These are phyloP conservation scores for Fusarium begoniae DNA, from an alignment of 2,329 filamentous ascomycete species.

Conservation along the genomic window DNA sequence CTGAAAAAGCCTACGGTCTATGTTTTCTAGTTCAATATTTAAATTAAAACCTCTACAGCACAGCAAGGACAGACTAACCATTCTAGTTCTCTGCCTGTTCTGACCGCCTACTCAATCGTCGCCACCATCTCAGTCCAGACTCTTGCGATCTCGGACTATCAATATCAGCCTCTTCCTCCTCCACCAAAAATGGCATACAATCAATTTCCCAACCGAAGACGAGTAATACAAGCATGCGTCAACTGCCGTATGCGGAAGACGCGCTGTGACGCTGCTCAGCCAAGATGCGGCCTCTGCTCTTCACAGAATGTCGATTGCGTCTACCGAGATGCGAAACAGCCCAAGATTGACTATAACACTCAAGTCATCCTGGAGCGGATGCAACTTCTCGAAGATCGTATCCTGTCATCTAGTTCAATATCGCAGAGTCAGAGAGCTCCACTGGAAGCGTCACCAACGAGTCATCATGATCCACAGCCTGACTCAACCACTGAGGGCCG, in stretches of 20 bases:
- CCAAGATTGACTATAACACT: constrained; percentile 44
- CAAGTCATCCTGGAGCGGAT: constrained; percentile 43
- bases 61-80: not conserved
- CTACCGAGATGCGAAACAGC: constrained; percentile 43
- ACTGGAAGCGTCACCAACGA: accelerated
- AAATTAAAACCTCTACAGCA: too few species aligned
- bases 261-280: constrained; percentile 44
- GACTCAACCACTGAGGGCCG: not conserved
- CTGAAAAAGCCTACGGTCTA: too few species aligned
- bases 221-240: constrained; percentile 40
- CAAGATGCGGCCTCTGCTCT: constrained; percentile 42
- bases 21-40: too few species aligned
- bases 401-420: not conserved
- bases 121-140: not conserved
- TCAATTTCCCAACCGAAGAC: constrained; percentile 12
- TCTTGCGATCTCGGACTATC: not conserved
- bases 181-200: constrained; percentile 1
- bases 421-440: accelerated
- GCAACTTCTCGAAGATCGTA: constrained; percentile 42
- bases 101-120: not conserved
- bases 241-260: constrained; percentile 46
- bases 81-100: not conserved
- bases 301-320: constrained; percentile 43
- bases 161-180: not conserved
- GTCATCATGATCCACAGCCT: not conserved